phyloP scores from a whole-genome alignment of 257 asterid species.

The Rehmannia glutinosa region DNA sequence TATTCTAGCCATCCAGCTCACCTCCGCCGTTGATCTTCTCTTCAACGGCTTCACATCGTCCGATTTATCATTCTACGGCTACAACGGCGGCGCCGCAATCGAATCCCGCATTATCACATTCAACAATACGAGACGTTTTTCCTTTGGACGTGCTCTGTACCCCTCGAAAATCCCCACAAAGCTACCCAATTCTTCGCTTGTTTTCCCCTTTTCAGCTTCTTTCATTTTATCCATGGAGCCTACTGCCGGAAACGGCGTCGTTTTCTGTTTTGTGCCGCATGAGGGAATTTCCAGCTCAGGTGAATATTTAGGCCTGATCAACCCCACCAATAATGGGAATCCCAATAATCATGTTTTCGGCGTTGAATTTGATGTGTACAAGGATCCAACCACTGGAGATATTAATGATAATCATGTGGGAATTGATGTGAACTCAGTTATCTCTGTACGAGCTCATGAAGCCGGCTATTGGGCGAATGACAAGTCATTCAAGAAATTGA shows the following conservation, averaged over 20 bases:
- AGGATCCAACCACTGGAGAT: constrained; percentile 53
- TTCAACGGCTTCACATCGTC: constrained; percentile 57
- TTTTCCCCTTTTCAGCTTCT: constrained; percentile 62
- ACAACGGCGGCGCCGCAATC: constrained; percentile 60
- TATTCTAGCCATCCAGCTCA: background rate
- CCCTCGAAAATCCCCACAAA: constrained; percentile 44
- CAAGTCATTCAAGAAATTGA: constrained; percentile 30
- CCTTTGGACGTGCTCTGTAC: constrained; percentile 60
- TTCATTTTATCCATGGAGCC: constrained; percentile 88
- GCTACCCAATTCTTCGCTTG: constrained; percentile 37
- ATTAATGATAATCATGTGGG: constrained; percentile 61
- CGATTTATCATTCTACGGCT: constrained; percentile 37
- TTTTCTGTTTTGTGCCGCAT: constrained; percentile 59
- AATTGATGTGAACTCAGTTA: constrained; percentile 54
- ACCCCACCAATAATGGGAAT: constrained; percentile 40
- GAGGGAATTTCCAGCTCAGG: constrained; percentile 45
- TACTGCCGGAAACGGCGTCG: constrained; percentile 65
- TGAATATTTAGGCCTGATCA: constrained; percentile 55
- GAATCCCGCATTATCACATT: constrained; percentile 51
- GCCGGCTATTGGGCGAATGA: constrained; percentile 63
- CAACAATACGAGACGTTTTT: constrained; percentile 38
- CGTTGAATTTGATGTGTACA: constrained; percentile 67
- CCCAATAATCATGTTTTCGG: constrained; percentile 52
- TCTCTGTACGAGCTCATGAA: constrained; percentile 35
- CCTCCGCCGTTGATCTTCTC: constrained; percentile 54